Percentiles rank a stretch among this genome's conserved stretches.
phyloP scores from a whole-genome alignment of 768 basidiomycete genomes.

The Roridomyces roridus region DNA sequence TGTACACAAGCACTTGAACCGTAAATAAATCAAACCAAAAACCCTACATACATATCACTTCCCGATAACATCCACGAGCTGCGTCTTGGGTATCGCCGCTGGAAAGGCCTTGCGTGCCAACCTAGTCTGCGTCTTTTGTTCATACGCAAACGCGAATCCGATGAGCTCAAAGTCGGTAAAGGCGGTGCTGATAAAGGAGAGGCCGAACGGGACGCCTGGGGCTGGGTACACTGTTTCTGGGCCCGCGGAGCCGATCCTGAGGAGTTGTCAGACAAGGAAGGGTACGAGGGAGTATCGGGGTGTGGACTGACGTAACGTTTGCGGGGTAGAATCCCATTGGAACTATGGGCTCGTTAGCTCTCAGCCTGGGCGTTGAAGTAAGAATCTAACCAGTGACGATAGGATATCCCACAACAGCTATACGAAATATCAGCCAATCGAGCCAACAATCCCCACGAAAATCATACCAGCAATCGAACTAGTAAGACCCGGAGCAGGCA shows the following conservation, averaged over 20 bases:
- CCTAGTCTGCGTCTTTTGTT: conserved; percentile 64
- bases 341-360: conserved; percentile 38
- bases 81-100: conserved; percentile 63
- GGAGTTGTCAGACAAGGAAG: background rate
- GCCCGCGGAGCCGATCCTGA: conserved; percentile 41
- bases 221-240: conserved; percentile 52
- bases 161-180: conserved; percentile 66
- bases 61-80: conserved; percentile 42
- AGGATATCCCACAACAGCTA: conserved; percentile 70
- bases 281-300: background rate
- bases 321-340: conserved; percentile 67
- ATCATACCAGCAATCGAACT: conserved; percentile 62
- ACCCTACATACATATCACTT: conserved; percentile 22
- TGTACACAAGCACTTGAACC: too few relatives aligned
- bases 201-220: conserved; percentile 65
- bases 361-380: background rate
- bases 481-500: too few relatives aligned
- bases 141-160: conserved; percentile 66
- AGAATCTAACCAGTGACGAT: conserved; percentile 61
- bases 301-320: conserved; percentile 37
- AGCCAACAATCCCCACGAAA: too few relatives aligned
- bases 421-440: conserved; percentile 12
- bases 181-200: conserved; percentile 66
- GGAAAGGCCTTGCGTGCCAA: conserved; percentile 53
- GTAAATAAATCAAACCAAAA: too few relatives aligned